phyloP scores from a whole-genome alignment of 805 yeast species.

The Wilhelminamyces savonicus region DNA sequence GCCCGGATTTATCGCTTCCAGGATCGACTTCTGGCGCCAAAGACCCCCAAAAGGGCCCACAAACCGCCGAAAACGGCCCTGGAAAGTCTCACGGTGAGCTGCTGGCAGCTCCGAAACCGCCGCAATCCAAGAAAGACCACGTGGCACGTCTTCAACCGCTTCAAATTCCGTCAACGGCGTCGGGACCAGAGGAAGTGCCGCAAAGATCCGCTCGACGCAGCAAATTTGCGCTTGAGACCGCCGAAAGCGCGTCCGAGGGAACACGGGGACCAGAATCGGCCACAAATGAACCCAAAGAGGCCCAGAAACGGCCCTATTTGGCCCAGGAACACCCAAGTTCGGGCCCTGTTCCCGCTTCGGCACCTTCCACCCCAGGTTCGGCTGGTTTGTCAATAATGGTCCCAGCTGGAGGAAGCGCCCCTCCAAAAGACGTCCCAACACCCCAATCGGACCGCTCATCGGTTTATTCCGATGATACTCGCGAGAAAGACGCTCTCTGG shows the following conservation, averaged over 20 bases:
- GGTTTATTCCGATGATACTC: too few species aligned
- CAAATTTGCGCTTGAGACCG: too few species aligned
- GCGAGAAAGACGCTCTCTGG: too few species aligned
- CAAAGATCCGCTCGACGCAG: slow-evolving; percentile 23
- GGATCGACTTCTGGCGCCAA: too few species aligned
- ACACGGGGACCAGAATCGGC: slow-evolving; percentile 3
- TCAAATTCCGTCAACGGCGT: slow-evolving; percentile 12
- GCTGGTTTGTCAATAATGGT: too few species aligned
- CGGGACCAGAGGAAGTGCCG: slow-evolving; percentile 16
- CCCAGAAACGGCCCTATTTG: slow-evolving; percentile 5
- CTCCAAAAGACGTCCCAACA: too few species aligned
- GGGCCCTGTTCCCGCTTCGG: slow-evolving; percentile 1
- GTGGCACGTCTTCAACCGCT: slow-evolving; percentile 3
- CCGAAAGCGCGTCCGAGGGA: slow-evolving; percentile 6
- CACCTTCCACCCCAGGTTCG: neutral
- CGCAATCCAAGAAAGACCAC: neutral
- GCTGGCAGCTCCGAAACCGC: neutral
- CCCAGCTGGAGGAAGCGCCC: too few species aligned
- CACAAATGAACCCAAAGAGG: slow-evolving; percentile 8
- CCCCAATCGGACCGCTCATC: too few species aligned
- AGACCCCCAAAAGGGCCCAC: too few species aligned
- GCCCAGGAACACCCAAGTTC: slow-evolving; percentile 5
- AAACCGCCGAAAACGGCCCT: slow-evolving; percentile 3
- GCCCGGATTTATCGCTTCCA: too few species aligned
- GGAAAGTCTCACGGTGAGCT: slow-evolving; percentile 1